phyloP scores from a whole-genome alignment of 1,284 basidiomycete genomes.

The Ustilago loliicola region DNA sequence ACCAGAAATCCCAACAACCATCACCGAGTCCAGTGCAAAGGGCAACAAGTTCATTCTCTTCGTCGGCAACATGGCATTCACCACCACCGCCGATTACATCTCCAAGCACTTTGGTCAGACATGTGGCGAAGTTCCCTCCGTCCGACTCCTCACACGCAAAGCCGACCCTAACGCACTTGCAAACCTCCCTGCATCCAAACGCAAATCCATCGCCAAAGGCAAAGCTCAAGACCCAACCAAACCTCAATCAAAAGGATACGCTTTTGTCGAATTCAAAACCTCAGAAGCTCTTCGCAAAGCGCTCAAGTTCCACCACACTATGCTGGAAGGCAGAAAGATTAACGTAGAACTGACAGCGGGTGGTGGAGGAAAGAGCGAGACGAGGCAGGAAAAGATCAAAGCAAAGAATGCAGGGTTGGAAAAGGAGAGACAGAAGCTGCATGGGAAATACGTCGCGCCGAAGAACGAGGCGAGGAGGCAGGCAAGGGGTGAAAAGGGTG shows the following conservation, averaged over 20 bases:
- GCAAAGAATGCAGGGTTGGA: slow-evolving; percentile 65
- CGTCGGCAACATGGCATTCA: slow-evolving; percentile 69
- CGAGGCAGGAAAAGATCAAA: slow-evolving; percentile 65
- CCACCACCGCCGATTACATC: slow-evolving; percentile 58
- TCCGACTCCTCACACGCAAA: slow-evolving; percentile 66
- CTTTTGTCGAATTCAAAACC: slow-evolving; percentile 66
- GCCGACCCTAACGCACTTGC: slow-evolving; percentile 52
- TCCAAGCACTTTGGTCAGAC: slow-evolving; percentile 61
- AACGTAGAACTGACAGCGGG: slow-evolving; percentile 70
- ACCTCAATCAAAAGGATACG: slow-evolving; percentile 64
- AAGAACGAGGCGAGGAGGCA: slow-evolving; percentile 59
- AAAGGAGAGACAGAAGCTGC: slow-evolving; percentile 63
- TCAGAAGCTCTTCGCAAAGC: slow-evolving; percentile 61
- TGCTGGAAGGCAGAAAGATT: slow-evolving; percentile 66
- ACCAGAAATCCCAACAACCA: slow-evolving; percentile 5
- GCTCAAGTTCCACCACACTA: slow-evolving; percentile 67
- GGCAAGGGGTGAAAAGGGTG: slow-evolving; percentile 21
- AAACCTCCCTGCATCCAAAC: slow-evolving; percentile 62
- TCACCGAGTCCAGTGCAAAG: slow-evolving; percentile 17
- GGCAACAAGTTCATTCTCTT: slow-evolving; percentile 63
- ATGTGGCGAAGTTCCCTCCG: slow-evolving; percentile 65
- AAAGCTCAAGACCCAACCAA: slow-evolving; percentile 64
- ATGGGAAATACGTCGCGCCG: slow-evolving; percentile 66
- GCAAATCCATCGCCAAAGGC: slow-evolving; percentile 68
- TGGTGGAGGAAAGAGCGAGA: slow-evolving; percentile 64